Conservation (phyloP, 345 rosid species). For the Lumnitzera racemosa region DNA sequence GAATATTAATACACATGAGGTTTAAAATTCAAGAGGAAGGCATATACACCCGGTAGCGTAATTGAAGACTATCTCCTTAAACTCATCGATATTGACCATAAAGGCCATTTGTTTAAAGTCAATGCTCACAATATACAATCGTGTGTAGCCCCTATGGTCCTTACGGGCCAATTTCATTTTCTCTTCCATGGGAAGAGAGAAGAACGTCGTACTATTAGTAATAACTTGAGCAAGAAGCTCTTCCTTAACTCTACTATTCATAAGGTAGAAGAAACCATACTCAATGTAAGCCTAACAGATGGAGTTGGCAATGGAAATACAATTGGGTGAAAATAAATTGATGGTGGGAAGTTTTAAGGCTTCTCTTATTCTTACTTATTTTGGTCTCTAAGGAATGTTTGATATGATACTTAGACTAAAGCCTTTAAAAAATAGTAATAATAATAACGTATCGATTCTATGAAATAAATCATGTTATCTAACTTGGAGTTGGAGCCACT, state of each 20-base stretch:
- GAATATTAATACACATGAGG: too few relatives aligned
- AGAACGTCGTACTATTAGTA: conserved; percentile 49
- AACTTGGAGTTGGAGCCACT: too few relatives aligned
- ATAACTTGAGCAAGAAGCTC: conserved; percentile 38
- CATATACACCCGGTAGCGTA: too few relatives aligned
- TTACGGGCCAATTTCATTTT: conserved; percentile 41
- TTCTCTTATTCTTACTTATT: conserved; percentile 4
- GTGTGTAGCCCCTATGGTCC: conserved; percentile 54
- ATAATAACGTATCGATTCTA: too few relatives aligned
- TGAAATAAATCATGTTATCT: too few relatives aligned
- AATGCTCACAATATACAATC: conserved; percentile 43
- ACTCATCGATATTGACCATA: too few relatives aligned
- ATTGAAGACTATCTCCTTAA: too few relatives aligned
- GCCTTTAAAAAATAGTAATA: too few relatives aligned
- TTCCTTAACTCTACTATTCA: conserved; percentile 67
- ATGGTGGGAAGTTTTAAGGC: conserved; percentile 38
- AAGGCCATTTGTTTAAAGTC: conserved; percentile 11
- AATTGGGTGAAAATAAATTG: conserved; percentile 36
- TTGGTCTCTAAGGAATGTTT: neutral
- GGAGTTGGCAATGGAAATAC: conserved; percentile 27
- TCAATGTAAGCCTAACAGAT: conserved; percentile 72
- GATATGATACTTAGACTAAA: too few relatives aligned
- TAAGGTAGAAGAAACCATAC: conserved; percentile 77
- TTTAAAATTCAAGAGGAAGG: too few relatives aligned
- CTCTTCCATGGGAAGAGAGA: conserved; percentile 54